Evolutionary conservation across 2,329 filamentous ascomycete genomes (phyloP), one percentile per base, ranked within the genome.

Genomic region (Arthrinium phaeospermum): DNA sequence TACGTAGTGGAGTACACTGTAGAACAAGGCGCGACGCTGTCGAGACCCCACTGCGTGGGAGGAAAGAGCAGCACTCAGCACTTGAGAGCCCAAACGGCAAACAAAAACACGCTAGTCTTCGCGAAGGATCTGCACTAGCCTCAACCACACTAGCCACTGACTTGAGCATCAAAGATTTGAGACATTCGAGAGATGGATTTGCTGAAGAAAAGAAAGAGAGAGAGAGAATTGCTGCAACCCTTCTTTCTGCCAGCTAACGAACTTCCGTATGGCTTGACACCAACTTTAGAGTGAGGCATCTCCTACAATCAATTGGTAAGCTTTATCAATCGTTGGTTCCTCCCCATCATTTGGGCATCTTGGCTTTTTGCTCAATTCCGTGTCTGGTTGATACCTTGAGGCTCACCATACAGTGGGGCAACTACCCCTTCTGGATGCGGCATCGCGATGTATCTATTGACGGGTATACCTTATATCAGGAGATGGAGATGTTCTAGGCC

Each of bases 211-310:
- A 41, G 57, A 41, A 41, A 30, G 19, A 22, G 27, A 34, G 27
- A 57, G 51, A 8, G 30, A 61, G 22, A 37, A n/a, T n/a, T 19
- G 12, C 53, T 5, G 27, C 53, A 61, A 53, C 51, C 14, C 14
- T 34, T 14, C 13, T 8, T 14, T 22, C 27, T 57, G 3, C 19
- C 8, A 34, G 51, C 19, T 57, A 27, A 37, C 30, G 16, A 16
- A 61, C 53, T 19, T 61, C 27, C 30, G 53, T 61, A 61, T 61
- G 53, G 53, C 53, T 61, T 61, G 53, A 61, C 16, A 61, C 22
- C 16, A 37, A 13, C 4, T 22, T 19, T 7, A 37, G 22, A 16
- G 0, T 14, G 34, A 34, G 22, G 19, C 22, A 41, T 34, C 22
- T 13, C n/a, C n/a, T 41, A 64, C 12, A 19, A 64, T 64, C 34